These are phyloP conservation scores for Xerocomus brunneocitrinus DNA, from an alignment of 768 basidiomycete genomes.

Conservation along the genomic window DNA sequence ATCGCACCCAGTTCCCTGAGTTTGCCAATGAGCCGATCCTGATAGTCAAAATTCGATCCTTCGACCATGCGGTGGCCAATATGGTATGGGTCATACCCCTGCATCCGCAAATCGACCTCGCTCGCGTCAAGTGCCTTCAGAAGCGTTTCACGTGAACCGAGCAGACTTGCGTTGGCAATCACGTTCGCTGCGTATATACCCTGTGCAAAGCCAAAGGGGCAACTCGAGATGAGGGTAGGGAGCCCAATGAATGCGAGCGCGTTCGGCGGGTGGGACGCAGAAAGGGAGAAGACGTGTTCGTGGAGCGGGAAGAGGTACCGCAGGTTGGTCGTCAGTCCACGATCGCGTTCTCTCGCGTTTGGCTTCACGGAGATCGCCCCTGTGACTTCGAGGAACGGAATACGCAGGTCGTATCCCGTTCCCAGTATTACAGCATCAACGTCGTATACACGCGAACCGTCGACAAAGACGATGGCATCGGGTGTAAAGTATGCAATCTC, in stretches of 20 bases:
- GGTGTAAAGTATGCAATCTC: conserved; percentile 47
- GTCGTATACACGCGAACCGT: conserved; percentile 37
- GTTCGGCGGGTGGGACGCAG: conserved; percentile 42
- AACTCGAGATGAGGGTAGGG: conserved; percentile 44
- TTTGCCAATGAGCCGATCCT: conserved; percentile 29
- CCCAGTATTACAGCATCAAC: conserved; percentile 48
- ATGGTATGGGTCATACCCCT: conserved; percentile 42
- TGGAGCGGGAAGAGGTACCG: conserved; percentile 54
- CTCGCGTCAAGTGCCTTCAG: not conserved
- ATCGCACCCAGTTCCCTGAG: conserved; percentile 15
- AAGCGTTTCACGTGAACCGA: conserved; percentile 33
- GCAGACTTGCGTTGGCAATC: conserved; percentile 39
- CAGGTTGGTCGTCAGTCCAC: conserved; percentile 42
- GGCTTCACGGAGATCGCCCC: conserved; percentile 17
- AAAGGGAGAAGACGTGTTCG: conserved; percentile 49
- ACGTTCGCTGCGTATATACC: conserved; percentile 43
- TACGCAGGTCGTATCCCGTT: conserved; percentile 51
- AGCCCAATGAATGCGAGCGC: conserved; percentile 56
- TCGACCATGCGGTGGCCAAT: conserved; percentile 37
- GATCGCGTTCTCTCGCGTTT: conserved; percentile 10
- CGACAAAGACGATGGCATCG: conserved; percentile 42
- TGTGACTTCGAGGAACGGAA: conserved; percentile 44
- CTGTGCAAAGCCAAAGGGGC: conserved; percentile 31
- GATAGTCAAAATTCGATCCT: conserved; percentile 34
- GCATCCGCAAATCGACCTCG: conserved; percentile 30